phyloP scores from a whole-genome alignment of 805 yeast species.

The Wickerhamiella qilinensis region DNA sequence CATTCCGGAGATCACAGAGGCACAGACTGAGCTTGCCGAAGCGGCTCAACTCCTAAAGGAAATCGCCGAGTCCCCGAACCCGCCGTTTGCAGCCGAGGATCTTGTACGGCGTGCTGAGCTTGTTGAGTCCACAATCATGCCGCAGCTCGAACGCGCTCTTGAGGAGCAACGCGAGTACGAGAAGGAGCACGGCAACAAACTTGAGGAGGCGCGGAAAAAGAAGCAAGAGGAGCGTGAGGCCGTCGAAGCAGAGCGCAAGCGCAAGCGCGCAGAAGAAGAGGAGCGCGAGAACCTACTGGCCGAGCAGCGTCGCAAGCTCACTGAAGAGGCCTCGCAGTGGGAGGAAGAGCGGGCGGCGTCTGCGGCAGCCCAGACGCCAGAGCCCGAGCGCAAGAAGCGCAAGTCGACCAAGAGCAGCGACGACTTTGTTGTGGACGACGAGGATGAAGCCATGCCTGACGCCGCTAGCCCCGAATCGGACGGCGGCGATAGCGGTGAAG shows the following conservation, averaged over 20 bases:
- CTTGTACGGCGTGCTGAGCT: slow-evolving; percentile 72
- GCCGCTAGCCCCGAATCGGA: no score
- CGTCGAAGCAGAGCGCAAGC: slow-evolving; percentile 21
- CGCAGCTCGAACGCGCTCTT: slow-evolving; percentile 52
- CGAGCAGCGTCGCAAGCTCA: slow-evolving; percentile 18
- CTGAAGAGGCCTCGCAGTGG: slow-evolving; percentile 24
- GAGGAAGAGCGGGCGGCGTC: slow-evolving; percentile 22
- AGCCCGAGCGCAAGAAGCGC: slow-evolving; percentile 9
- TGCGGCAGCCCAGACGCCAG: slow-evolving; percentile 25
- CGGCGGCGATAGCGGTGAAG: no score
- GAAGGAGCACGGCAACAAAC: slow-evolving; percentile 35
- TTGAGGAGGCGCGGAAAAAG: slow-evolving; percentile 55
- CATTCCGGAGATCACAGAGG: slow-evolving; percentile 40
- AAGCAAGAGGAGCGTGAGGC: slow-evolving; percentile 40
- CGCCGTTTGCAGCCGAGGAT: slow-evolving; percentile 70
- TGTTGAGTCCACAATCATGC: slow-evolving; percentile 61
- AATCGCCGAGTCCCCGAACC: slow-evolving; percentile 39
- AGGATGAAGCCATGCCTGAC: slow-evolving; percentile 17
- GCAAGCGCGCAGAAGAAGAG: slow-evolving; percentile 13
- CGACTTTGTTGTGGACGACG: slow-evolving; percentile 7
- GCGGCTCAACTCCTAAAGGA: slow-evolving; percentile 46
- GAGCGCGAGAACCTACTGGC: slow-evolving; percentile 19
- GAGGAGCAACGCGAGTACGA: slow-evolving; percentile 62
- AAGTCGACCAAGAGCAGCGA: slow-evolving; percentile 8
- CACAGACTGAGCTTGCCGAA: slow-evolving; percentile 38